phyloP scores from a whole-genome alignment of 768 basidiomycete genomes.

The Suillus subalutaceus region DNA sequence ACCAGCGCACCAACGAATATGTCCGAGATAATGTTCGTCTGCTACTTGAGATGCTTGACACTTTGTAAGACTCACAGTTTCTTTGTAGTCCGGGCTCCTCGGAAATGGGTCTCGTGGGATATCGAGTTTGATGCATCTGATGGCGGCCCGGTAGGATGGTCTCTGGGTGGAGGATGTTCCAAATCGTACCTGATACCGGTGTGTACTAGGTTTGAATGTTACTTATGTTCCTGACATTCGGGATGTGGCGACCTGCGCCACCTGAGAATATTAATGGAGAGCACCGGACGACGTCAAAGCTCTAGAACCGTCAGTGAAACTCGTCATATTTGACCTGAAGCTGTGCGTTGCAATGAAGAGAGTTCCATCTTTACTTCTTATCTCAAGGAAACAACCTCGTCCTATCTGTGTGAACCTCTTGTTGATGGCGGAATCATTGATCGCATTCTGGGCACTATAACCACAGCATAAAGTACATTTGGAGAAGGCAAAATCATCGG shows the following conservation, averaged over 20 bases:
- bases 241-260: slow-evolving; percentile 31
- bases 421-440: too few relatives aligned
- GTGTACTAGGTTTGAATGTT: not conserved
- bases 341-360: slow-evolving; percentile 13
- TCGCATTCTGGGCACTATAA: too few relatives aligned
- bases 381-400: too few relatives aligned
- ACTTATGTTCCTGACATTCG: slow-evolving; percentile 33
- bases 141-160: slow-evolving; percentile 36
- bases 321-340: slow-evolving; percentile 30
- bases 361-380: too few relatives aligned
- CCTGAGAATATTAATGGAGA: slow-evolving; percentile 30
- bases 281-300: slow-evolving; percentile 41
- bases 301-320: slow-evolving; percentile 37
- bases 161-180: slow-evolving; percentile 42
- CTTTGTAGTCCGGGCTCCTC: not conserved
- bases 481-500: too few relatives aligned
- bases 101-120: not conserved
- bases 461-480: too few relatives aligned
- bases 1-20: not conserved
- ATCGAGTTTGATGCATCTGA: not conserved
- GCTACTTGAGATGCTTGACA: not conserved
- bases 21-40: not conserved
- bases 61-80: not conserved
- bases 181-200: slow-evolving; percentile 37
- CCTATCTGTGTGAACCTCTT: too few relatives aligned